Evolutionary conservation across 2,329 filamentous ascomycete genomes (phyloP).

Genomic region (Aspergillus glaucus): DNA sequence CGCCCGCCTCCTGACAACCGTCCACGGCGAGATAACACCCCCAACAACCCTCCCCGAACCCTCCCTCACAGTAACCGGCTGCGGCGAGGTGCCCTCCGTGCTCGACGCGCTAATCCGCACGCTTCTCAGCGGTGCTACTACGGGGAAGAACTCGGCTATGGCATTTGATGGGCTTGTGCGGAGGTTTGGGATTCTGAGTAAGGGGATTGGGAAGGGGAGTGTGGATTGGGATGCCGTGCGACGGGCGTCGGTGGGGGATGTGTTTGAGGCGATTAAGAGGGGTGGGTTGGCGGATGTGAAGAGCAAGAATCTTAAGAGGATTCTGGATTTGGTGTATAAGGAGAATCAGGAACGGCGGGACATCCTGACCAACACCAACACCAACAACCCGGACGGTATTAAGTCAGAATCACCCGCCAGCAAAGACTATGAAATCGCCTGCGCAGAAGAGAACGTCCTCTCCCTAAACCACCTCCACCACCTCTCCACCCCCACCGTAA

Average conservation of each 20-base stretch:
- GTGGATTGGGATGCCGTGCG: constrained; percentile 70
- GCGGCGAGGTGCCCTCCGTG: constrained; percentile 60
- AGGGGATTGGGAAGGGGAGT: constrained; percentile 62
- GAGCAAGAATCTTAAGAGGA: constrained; percentile 64
- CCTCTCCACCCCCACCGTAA: constrained; percentile 50
- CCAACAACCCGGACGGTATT: constrained; percentile 39
- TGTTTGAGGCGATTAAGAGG: constrained; percentile 62
- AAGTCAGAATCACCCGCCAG: constrained; percentile 36
- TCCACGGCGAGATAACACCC: constrained; percentile 59
- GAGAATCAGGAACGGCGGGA: constrained; percentile 57
- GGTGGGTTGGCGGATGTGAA: constrained; percentile 69
- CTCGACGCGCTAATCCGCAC: constrained; percentile 60
- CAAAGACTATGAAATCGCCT: constrained; percentile 53
- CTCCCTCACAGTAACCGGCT: constrained; percentile 65
- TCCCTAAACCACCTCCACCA: constrained; percentile 58
- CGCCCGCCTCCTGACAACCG: constrained; percentile 55
- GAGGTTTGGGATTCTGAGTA: constrained; percentile 56
- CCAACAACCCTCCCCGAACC: constrained; percentile 65
- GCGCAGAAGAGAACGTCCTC: constrained; percentile 53
- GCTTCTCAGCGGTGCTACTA: constrained; percentile 56
- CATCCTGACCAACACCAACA: constrained; percentile 31
- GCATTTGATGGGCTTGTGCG: constrained; percentile 61
- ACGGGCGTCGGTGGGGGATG: constrained; percentile 50
- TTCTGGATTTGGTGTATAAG: constrained; percentile 64
- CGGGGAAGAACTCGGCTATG: constrained; percentile 54